Base-by-base conservation (phyloP, 192 early-diverging fungal species). In the Lobosporangium transversale region DNA sequence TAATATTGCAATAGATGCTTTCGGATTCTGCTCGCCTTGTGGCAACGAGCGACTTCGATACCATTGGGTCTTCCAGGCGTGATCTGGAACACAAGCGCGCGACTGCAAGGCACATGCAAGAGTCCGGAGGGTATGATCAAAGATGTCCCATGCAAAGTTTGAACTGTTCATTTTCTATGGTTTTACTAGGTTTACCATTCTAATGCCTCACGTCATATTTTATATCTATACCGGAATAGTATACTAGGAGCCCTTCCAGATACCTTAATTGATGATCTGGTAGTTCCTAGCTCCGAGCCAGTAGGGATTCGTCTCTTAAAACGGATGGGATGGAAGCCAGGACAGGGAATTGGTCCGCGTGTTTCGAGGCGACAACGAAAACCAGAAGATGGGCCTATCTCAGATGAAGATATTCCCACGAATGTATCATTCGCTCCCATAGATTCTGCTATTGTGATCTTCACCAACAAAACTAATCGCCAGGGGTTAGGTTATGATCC, bases 301-400 rank as follows among this genome's bases (percentile, higher is more conserved):
- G 69, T 86, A 3, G 87, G 87, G 43, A 74, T 88, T 24, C 82
- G 83, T 40, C 64, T 98, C 7, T 76, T 98, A 69, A 78, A 87
- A 17, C 79, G 84, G 48, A 94, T 97, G 94, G 95, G 94, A 0
- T 95, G 94, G 93, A 85, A 90, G 49, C 87, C 92, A 37, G 95
- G 95, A 5, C 93, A 95, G 58, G 92, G 91, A 1, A 85, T 96
- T 36, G 95, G 95, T 4, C 88, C 94, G 6, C 84, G 91, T 18
- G 79, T 86, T 9, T 81, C 78, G 20, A 86, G 79, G 42, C 67
- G 64, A 32, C 68, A 79, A 45, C 50, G 36, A 36, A 50, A 44
- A 14, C 49, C 61, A 15, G 58, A 53, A 2, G 81, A 33, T 24
- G 21, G 18, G 8, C 49, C 35, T 12, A 12, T 58, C 18, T 58